Evolutionary conservation across 371 early-diverging fungal species (phyloP), one percentile per base, ranked within the genome.

Genomic region (Basidiobolus meristosporus): DNA sequence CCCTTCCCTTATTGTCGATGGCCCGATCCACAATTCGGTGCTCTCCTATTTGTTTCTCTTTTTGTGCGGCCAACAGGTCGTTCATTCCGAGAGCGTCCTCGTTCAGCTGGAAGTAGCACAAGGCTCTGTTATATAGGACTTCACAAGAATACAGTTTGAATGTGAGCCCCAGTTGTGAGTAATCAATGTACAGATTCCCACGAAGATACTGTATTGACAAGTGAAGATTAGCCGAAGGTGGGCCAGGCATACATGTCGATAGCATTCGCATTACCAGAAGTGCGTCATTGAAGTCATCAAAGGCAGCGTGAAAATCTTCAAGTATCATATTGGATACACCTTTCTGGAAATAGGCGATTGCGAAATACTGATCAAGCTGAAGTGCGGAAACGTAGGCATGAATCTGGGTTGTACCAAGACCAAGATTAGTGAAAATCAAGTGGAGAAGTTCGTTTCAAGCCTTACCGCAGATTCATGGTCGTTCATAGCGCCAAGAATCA

Each of bases 291-390:
- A 74, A 74, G 50, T 51, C 56, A 3, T 38, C 53, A 39, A 68
- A 43, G 0, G 70, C 66, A 22, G 59, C 56, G 14, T 59, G 63
- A 42, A 74, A 87, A 52, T 85, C 81, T n/a, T 69, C 60, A 31
- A 78, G 46, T 11, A 77, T 62, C 61, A 85, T 87, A 36, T 73
- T 68, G 17, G 83, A 73, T 1, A 83, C 81, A 31, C 90, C 97
- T 41, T 76, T 75, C 63, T 87, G 87, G 51, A 87, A 90, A 57
- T 81, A 85, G 10, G 89, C 92, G 23, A 87, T 78, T 1, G 93
- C 82, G 41, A 91, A 63, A 56, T 80, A 96, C 29, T 70, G 65
- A 62, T 96, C 97, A 43, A 80, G 54, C 18, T 57, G 56, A 14
- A 88, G 63, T 9, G 92, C 82, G 31, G 68, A 57, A 37, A 53